phyloP scores from a whole-genome alignment of 352 stramenopile species.

The Globisporangium recalcitrans region DNA sequence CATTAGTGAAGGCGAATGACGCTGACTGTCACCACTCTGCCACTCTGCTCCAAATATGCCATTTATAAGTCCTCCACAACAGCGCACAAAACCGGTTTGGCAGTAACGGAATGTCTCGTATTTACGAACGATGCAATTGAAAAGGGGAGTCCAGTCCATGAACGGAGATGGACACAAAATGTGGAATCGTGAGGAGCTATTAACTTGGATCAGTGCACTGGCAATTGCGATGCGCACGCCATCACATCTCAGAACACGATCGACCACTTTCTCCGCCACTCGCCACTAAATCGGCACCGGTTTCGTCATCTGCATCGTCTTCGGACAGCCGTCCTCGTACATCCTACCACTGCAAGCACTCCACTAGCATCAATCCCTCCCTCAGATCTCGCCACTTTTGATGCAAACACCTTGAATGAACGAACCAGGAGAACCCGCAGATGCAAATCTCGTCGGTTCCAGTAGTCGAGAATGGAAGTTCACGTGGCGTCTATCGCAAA shows the following conservation, averaged over 20 bases:
- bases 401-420: too few species aligned
- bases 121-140: background rate
- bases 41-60: background rate
- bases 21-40: background rate
- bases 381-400: too few species aligned
- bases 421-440: background rate
- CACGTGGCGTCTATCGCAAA: background rate
- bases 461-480: background rate
- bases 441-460: background rate
- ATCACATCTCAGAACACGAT: background rate
- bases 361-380: too few species aligned
- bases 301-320: background rate
- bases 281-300: background rate
- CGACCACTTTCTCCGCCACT: too few species aligned
- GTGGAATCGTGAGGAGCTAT: background rate
- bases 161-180: background rate
- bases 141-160: slow-evolving; percentile 3
- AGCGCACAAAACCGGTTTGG: background rate
- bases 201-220: background rate
- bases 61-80: background rate
- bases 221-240: background rate
- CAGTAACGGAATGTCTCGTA: background rate
- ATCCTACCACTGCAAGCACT: background rate
- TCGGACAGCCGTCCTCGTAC: background rate
- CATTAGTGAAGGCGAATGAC: background rate